Base-by-base conservation (phyloP, 352 stramenopile species). In the Globisporangium echinulatum region DNA sequence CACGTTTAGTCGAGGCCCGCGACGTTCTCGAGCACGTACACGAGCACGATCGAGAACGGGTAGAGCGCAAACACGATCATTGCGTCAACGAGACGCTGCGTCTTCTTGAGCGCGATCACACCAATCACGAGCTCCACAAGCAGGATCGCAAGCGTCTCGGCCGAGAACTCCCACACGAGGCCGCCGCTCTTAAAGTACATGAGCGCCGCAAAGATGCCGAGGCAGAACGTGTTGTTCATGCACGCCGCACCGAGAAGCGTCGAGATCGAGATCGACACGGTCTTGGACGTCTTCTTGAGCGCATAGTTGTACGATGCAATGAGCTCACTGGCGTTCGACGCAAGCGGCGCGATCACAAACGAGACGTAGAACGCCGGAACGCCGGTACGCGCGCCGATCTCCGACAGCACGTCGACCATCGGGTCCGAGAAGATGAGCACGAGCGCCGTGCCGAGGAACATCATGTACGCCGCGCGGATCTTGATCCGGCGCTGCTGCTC, bases 211-310 rank as follows among this genome's bases (percentile, higher is more conserved):
- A 99, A 99, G 66, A 99, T 98, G 40, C 90, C 96, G 17, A 99
- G 82, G 67, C 94, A 98, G 70, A 99, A 98, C n/a, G 97, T 99
- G 79, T 99, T 99, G 85, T 99, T 99, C 96, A 99, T 99, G 70
- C 92, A 97, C 13, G 96, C 96, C 37, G 96, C 96, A 37, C 97
- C 97, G 33, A 98, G 85, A 53, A 98, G 79, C 52, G 89, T 79
- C 49, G 94, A 89, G 39, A 99, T 82, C 9, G 93, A 97, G 61
- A 99, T 97, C 39, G 94, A 97, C 50, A 99, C 98, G 17, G 91
- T 98, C 77, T 98, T 98, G 64, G 81, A 88, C 52, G 96, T 99
- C 76, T 99, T 99, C 79, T 99, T 99, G 43, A 90, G 75, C 48
- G 96, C 96, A 72, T 99, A 99, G 66, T 97, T 98, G 75, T 98